A percentile compares a stretch with the other conserved stretches of the same genome.
These are phyloP conservation scores for Shiraia bambusicola DNA, from an alignment of 2,329 filamentous ascomycete species.

Conservation along the genomic window DNA sequence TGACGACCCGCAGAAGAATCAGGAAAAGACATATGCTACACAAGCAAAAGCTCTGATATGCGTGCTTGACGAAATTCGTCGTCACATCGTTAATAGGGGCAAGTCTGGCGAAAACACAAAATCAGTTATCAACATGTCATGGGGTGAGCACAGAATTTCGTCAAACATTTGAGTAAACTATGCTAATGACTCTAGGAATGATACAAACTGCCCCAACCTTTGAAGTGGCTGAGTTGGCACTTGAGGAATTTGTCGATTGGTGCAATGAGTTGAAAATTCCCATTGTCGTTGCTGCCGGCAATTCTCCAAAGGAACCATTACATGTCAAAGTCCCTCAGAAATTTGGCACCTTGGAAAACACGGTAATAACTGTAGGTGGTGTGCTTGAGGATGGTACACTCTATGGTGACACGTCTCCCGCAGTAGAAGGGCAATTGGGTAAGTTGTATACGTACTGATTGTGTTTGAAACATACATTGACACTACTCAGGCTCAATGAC, in stretches of 20 bases:
- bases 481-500: background rate
- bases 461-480: too few relatives aligned
- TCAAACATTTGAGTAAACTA: background rate
- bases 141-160: constrained; percentile 3
- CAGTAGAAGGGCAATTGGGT: background rate
- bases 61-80: background rate
- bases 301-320: background rate
- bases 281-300: constrained; percentile 1
- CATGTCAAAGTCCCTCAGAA: background rate
- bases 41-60: background rate
- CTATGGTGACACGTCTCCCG: background rate
- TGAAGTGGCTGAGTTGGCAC: background rate
- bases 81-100: background rate
- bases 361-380: background rate
- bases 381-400: background rate
- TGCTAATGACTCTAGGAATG: too few relatives aligned
- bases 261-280: background rate
- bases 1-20: too few relatives aligned
- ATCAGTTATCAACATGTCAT: constrained; percentile 15
- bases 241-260: background rate
- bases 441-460: too few relatives aligned
- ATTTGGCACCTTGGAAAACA: background rate
- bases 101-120: background rate
- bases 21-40: background rate
- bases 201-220: background rate